Conservation (phyloP, 2,329 filamentous ascomycete species). For the Daldinia sp. region DNA sequence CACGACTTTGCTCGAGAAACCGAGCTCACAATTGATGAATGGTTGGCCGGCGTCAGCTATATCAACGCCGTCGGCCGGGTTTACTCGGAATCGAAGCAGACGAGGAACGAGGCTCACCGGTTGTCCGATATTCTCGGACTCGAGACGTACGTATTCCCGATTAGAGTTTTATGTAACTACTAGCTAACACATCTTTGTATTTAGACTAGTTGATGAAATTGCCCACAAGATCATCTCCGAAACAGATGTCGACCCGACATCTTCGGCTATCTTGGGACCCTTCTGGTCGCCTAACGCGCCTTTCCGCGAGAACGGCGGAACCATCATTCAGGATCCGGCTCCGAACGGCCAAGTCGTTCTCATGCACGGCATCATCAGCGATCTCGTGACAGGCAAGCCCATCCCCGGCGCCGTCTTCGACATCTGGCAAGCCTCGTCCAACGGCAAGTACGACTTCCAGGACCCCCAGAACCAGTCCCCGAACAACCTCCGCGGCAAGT, state of each 20-base stretch:
- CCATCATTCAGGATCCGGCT: conserved; percentile 69
- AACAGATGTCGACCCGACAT: conserved; percentile 70
- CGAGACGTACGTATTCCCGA: conserved; percentile 64
- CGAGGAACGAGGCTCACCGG: conserved; percentile 77
- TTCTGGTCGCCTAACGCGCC: conserved; percentile 81
- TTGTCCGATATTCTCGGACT: conserved; percentile 78
- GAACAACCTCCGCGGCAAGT: conserved; percentile 81
- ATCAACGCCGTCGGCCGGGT: conserved; percentile 78
- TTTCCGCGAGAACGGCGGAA: conserved; percentile 71
- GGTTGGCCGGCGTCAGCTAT: conserved; percentile 78
- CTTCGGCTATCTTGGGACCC: conserved; percentile 77
- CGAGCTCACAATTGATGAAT: conserved; percentile 79
- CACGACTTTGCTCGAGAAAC: conserved; percentile 83
- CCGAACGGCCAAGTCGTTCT: conserved; percentile 67
- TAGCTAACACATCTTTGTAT: neutral
- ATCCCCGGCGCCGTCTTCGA: conserved; percentile 75
- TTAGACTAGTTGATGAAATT: conserved; percentile 71
- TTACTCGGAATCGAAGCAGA: conserved; percentile 61
- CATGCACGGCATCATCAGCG: conserved; percentile 73
- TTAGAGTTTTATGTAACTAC: neutral
- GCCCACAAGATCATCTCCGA: conserved; percentile 70
- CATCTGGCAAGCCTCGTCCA: conserved; percentile 80
- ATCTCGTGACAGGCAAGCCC: conserved; percentile 56
- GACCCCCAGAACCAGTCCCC: conserved; percentile 74
- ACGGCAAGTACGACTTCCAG: conserved; percentile 80